These are phyloP conservation scores for Melocanna baccifera DNA, from an alignment of 176 grass and related monocot genomes.

Conservation along the genomic window DNA sequence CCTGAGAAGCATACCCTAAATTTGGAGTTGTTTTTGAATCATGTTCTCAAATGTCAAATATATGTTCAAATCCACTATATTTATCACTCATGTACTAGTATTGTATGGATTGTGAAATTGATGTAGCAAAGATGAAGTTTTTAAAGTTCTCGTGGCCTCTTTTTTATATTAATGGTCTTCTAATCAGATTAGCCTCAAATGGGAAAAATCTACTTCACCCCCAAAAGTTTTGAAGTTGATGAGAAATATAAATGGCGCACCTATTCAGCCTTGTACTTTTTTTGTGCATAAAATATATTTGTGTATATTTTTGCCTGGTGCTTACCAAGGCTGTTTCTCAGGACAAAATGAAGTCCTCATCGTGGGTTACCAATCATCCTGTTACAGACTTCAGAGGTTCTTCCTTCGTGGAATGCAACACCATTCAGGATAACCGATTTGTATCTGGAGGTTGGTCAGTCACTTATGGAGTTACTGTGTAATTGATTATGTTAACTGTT, in stretches of 20 bases:
- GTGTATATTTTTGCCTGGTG: neutral
- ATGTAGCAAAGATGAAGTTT: neutral
- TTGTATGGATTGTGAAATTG: neutral
- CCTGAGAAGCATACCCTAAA: neutral
- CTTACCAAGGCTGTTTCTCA: constrained; percentile 48
- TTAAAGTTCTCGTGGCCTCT: neutral
- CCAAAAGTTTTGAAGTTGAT: neutral
- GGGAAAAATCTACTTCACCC: neutral
- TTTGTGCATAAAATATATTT: neutral
- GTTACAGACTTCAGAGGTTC: constrained; percentile 40
- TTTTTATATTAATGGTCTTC: neutral
- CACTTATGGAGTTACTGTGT: constrained; percentile 22
- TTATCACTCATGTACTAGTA: neutral
- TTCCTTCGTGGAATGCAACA: constrained; percentile 37
- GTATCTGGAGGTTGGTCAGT: constrained; percentile 65
- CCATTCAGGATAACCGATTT: constrained; percentile 46
- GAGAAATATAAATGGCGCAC: neutral
- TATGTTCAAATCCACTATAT: neutral
- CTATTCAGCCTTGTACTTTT: neutral
- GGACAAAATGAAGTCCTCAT: constrained; percentile 54
- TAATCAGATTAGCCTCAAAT: neutral
- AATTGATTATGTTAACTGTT: constrained; percentile 10
- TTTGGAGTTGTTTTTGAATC: constrained; percentile 1
- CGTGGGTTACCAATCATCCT: constrained; percentile 43
- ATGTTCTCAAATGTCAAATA: constrained; percentile 10